Evolutionary conservation across 2,329 filamentous ascomycete genomes (phyloP).

Genomic region (Ustilaginoidea virens): DNA sequence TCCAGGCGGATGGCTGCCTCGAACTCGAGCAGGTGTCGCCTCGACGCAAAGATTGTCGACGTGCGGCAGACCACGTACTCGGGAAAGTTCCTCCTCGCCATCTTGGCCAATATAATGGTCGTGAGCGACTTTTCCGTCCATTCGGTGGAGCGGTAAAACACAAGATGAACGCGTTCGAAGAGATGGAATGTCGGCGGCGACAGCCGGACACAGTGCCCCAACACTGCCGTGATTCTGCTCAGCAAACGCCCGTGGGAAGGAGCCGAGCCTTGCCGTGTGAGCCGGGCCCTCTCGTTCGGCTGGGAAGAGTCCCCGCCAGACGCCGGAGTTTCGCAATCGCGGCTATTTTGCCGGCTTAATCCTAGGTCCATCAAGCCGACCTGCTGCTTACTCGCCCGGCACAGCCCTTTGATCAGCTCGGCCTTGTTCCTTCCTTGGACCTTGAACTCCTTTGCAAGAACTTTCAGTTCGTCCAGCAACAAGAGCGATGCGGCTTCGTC

Average conservation of each 20-base stretch:
- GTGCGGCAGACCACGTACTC: conserved; percentile 82
- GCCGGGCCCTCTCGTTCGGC: conserved; percentile 4
- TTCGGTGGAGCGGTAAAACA: conserved; percentile 90
- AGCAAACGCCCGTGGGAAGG: conserved; percentile 61
- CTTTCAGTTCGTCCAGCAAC: conserved; percentile 76
- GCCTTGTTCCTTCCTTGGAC: conserved; percentile 78
- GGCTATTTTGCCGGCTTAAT: conserved; percentile 47
- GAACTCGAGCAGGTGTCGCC: conserved; percentile 67
- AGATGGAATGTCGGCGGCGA: conserved; percentile 58
- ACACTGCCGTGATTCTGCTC: conserved; percentile 58
- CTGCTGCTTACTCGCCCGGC: conserved; percentile 60
- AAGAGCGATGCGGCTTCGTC: conserved; percentile 74
- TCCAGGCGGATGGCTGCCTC: conserved; percentile 76
- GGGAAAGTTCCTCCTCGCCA: conserved; percentile 75
- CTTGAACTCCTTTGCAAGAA: conserved; percentile 71
- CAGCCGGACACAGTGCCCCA: conserved; percentile 73
- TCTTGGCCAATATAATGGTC: conserved; percentile 85
- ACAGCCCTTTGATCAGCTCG: conserved; percentile 60
- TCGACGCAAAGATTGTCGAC: conserved; percentile 71
- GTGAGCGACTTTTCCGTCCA: conserved; percentile 97
- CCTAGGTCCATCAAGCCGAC: conserved; percentile 56
- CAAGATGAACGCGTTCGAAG: conserved; percentile 86
- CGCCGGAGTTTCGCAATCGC: conserved; percentile 34
- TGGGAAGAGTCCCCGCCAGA: conserved; percentile 20
- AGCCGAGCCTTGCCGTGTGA: conserved; percentile 30